Evolutionary conservation across 371 early-diverging fungal species (phyloP).

Genomic region (Circinella umbellata): DNA sequence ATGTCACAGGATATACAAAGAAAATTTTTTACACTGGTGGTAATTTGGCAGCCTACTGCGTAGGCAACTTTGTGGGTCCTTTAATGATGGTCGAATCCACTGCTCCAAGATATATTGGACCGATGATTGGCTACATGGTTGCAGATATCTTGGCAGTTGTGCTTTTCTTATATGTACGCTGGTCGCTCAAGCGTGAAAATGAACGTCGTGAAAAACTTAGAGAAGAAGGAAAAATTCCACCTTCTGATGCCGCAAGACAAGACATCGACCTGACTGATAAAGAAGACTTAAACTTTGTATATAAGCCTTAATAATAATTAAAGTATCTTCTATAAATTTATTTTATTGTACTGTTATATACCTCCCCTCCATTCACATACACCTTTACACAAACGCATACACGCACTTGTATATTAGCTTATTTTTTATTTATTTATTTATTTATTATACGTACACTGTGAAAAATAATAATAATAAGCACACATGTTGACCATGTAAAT

Average conservation of each 20-base stretch:
- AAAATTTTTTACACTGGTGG: constrained; percentile 25
- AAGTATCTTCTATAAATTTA: background rate
- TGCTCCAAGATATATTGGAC: constrained; percentile 21
- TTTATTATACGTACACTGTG: too few relatives aligned
- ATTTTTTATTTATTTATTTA: too few relatives aligned
- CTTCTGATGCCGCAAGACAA: constrained; percentile 11
- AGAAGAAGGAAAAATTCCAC: constrained; percentile 13
- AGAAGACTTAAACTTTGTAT: constrained; percentile 44
- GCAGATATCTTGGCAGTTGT: constrained; percentile 29
- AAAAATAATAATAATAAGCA: too few relatives aligned
- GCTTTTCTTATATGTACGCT: constrained; percentile 24
- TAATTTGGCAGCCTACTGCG: constrained; percentile 15
- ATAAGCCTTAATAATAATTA: constrained; percentile 24
- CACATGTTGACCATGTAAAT: too few relatives aligned
- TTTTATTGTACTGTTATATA: background rate
- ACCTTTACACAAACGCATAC: too few relatives aligned
- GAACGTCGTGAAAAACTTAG: constrained; percentile 9
- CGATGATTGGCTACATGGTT: constrained; percentile 28
- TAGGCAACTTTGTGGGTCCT: constrained; percentile 28
- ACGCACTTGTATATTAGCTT: background rate
- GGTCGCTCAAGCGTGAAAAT: constrained; percentile 14
- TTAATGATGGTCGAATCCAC: constrained; percentile 25
- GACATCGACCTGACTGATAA: constrained; percentile 40
- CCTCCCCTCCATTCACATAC: too few relatives aligned
- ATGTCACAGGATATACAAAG: constrained; percentile 27